Base-by-base conservation (phyloP, 2,329 filamentous ascomycete genomes). In the Fusarium subglutinans region DNA sequence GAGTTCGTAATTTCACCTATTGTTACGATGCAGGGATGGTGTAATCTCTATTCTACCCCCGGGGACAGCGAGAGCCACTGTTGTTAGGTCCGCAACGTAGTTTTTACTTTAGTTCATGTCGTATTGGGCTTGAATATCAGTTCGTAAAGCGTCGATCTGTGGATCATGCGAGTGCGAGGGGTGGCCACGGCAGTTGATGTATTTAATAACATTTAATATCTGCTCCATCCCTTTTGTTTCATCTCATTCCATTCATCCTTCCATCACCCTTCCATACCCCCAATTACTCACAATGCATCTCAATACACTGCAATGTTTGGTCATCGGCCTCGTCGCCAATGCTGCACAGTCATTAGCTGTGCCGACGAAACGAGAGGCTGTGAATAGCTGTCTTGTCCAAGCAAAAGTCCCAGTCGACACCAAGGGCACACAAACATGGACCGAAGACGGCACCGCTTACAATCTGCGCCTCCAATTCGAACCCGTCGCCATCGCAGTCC, bases 381-480 rank as follows among this genome's bases (percentile, higher is more conserved):
- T 81, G 20, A 77, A 73, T n/a, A 69, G 72, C 30, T 82, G 80
- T n/a, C 76, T 82, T 17, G 66, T 74, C 15, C 72, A 70, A 22
- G 76, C 79, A 7, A 73, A 75, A 40, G 77, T 80, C 6, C 76
- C 79, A 12, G 69, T 75, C n/a, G 73, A 77, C 30, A 62, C 45
- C 13, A 65, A 70, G 18, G 75, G 74, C 11, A 66, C 77, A 0
- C 44, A 67, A 8, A 56, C 57, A 3, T 86, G 83, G 83, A 74
- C 77, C 10, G 61, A 79, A 8, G 83, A 84, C 41, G 78, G 75
- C 12, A 71, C 76, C 3, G 78, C 81, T 0, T 81, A 80, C 72
- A 84, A 83, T 61, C 67, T 82, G 6, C 79, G 82, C 4, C 77
- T 82, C 9, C 77, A 78, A 15, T 82, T 77, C 63, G 72, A 72